A percentile compares a stretch with the other conserved stretches of the same genome.
These are phyloP conservation scores for Solanum microdontum DNA, from an alignment of 257 asterid species.

Conservation along the genomic window DNA sequence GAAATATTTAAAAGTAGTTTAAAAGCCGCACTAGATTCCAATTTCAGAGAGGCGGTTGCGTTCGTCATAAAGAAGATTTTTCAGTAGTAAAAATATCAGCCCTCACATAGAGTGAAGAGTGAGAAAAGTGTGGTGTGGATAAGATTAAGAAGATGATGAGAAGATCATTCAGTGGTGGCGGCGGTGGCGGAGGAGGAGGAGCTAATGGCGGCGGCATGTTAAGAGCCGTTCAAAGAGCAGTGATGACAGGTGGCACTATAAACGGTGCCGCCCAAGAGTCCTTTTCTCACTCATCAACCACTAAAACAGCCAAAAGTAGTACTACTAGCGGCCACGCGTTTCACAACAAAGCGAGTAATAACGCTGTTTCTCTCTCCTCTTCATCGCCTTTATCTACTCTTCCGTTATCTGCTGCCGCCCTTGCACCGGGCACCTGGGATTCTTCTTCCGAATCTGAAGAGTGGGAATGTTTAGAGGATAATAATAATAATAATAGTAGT, in stretches of 20 bases:
- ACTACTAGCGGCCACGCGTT: not conserved
- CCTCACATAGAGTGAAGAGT: not conserved
- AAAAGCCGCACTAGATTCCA: conserved; percentile 4
- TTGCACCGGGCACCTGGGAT: conserved; percentile 15
- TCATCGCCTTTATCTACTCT: conserved; percentile 12
- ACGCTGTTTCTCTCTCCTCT: conserved; percentile 17
- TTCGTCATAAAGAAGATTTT: not conserved
- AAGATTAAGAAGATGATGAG: conserved; percentile 23
- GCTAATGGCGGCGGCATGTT: conserved; percentile 22
- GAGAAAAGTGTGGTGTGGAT: conserved; percentile 1
- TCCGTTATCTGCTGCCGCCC: conserved; percentile 14
- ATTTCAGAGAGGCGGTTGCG: not conserved
- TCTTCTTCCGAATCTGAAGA: conserved; percentile 47
- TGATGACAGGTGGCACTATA: conserved; percentile 28
- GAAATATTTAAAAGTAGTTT: too few relatives aligned
- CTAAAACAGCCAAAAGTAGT: not conserved
- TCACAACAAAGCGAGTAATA: not conserved
- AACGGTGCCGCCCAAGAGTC: conserved; percentile 28
- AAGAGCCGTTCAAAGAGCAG: conserved; percentile 35
- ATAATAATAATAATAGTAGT: conserved; percentile 1
- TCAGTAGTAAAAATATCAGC: not conserved
- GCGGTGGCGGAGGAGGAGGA: not conserved
- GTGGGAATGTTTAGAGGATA: conserved; percentile 45
- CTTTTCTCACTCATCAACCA: conserved; percentile 16
- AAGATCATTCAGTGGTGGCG: conserved; percentile 34